Percentiles rank a stretch among this genome's conserved stretches.
phyloP scores from a whole-genome alignment of 805 yeast species.

The Grigorovia yakushimaensis region DNA sequence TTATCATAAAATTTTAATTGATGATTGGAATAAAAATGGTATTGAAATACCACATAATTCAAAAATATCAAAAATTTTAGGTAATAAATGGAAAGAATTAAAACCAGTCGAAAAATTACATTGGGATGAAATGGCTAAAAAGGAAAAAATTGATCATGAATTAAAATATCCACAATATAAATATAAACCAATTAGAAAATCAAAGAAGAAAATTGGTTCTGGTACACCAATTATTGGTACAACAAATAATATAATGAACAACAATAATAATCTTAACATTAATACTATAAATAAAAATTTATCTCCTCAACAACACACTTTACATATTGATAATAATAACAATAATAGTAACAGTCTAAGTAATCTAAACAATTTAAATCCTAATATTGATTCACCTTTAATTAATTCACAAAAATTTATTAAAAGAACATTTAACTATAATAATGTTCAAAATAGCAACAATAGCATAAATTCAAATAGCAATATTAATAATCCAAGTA shows the following conservation, averaged over 20 bases:
- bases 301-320: neutral
- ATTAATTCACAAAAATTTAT: neutral
- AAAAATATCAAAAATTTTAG: conserved; percentile 49
- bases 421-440: neutral
- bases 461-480: too few species aligned
- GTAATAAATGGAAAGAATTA: conserved; percentile 34
- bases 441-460: neutral
- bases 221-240: neutral
- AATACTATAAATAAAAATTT: too few species aligned
- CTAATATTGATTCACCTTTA: neutral
- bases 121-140: conserved; percentile 76
- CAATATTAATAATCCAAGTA: neutral
- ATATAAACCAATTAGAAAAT: conserved; percentile 46
- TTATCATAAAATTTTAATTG: conserved; percentile 50
- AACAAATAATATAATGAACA: too few species aligned
- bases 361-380: neutral
- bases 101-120: conserved; percentile 51
- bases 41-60: conserved; percentile 27
- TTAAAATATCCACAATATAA: conserved; percentile 82
- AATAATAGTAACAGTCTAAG: too few species aligned
- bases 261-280: too few species aligned
- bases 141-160: conserved; percentile 73
- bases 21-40: conserved; percentile 14
- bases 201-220: conserved; percentile 1
- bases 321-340: neutral